phyloP scores from a whole-genome alignment of 202 grass and related monocot species.

The Digitaria exilis region DNA sequence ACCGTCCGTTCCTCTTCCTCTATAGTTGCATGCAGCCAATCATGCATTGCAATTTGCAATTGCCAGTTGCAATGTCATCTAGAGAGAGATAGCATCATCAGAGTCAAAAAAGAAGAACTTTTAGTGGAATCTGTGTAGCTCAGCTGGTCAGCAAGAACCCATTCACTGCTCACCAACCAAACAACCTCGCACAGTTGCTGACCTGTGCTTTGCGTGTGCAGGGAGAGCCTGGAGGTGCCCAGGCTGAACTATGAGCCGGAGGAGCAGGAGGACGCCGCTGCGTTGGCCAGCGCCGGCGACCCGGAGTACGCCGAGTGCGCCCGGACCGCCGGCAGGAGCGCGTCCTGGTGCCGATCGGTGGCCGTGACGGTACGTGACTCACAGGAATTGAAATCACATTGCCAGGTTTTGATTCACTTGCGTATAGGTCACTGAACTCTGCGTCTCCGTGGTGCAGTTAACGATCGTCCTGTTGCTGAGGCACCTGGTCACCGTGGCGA shows the following conservation, averaged over 20 bases:
- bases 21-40: neutral
- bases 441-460: constrained; percentile 53
- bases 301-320: constrained; percentile 64
- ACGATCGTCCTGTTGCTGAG: constrained; percentile 63
- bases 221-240: constrained; percentile 71
- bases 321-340: constrained; percentile 36
- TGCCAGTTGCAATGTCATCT: neutral
- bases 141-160: neutral
- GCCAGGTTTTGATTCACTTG: neutral
- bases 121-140: neutral
- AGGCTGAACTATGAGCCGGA: constrained; percentile 49
- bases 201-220: constrained; percentile 38
- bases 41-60: neutral
- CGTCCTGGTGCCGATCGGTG: constrained; percentile 62
- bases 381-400: constrained; percentile 1
- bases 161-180: neutral
- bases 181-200: neutral
- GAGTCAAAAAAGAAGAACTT: neutral
- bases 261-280: neutral
- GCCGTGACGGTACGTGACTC: constrained; percentile 51
- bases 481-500: constrained; percentile 61
- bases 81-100: neutral
- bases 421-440: neutral
- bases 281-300: constrained; percentile 12
- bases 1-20: neutral